Evolutionary conservation across 2,329 filamentous ascomycete species (phyloP), one percentile per base, ranked within the genome.

Genomic region (Alternaria sp.): DNA sequence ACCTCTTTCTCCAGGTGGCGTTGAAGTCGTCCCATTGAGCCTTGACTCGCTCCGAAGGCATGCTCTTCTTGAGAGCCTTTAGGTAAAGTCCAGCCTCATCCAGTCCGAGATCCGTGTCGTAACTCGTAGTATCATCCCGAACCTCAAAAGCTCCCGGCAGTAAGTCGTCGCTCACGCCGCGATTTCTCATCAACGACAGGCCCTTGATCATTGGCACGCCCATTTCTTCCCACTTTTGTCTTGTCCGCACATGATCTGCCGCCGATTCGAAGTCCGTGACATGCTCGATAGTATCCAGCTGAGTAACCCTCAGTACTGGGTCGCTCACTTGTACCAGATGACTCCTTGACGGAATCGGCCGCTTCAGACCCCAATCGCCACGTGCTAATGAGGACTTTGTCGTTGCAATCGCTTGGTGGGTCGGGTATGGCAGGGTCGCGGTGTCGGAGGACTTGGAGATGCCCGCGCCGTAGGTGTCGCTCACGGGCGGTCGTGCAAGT

Each of bases 321-420:
- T 89, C 90, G 47, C 81, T 83, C 7, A 89, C 89, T 57, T 88
- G 88, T 19, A 89, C 87, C 6, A 93, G 94, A 9, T 62, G 69
- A 4, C 91, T 89, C 77, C 90, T 90, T 9, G 90, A 82, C 2
- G 95, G 95, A 6, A 98, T 84, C 1, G 93, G 86, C 59, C 95
- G 86, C 83, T 98, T 98, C 72, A 97, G 83, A 13, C 95, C 95
- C 94, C 95, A 98, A 76, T 98, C 95, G 36, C 95, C 95, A 74
- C 88, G 88, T 44, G 85, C 83, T 23, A 93, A 86, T 8, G 93
- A 94, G 17, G 89, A 86, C 47, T 86, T 83, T 6, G 93, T 90
- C 0, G 93, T 94, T 13, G 90, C 90, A 76, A 98, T 91, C 65
- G 93, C 88, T 77, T 96, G 92, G 77, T 91, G 87, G 56, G 89